A percentile compares a stretch with the other conserved stretches of the same genome.
Evolutionary conservation across 257 asterid species (phyloP).

Genomic region (Mentha longifolia): DNA sequence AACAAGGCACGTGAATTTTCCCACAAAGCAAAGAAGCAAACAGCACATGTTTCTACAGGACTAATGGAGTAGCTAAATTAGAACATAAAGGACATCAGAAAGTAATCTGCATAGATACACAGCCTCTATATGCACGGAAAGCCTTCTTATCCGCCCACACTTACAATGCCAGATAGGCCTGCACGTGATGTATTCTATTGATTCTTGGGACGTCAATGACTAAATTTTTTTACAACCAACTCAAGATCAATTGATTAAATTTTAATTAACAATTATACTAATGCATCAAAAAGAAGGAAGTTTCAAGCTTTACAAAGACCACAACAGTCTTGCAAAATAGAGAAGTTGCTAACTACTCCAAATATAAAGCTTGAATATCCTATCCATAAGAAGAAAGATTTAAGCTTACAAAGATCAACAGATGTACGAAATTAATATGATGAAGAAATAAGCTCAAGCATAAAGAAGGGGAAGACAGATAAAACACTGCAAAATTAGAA

Average conservation of each 20-base stretch:
- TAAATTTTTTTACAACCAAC: background rate
- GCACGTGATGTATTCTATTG: conserved; percentile 5
- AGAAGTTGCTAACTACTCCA: background rate
- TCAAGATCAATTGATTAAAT: background rate
- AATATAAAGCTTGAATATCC: background rate
- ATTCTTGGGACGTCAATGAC: background rate
- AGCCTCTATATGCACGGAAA: too few species aligned
- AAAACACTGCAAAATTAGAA: conserved; percentile 18
- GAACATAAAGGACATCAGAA: background rate
- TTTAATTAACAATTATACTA: background rate
- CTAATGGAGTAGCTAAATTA: background rate
- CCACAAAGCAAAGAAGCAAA: background rate
- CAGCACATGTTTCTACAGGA: background rate
- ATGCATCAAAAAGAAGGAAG: background rate
- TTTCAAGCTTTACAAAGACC: background rate
- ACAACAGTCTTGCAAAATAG: background rate
- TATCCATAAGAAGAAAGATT: conserved; percentile 11
- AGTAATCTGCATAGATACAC: background rate
- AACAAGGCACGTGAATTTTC: background rate
- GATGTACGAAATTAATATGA: background rate
- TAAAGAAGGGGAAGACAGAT: conserved; percentile 13
- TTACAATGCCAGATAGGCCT: background rate
- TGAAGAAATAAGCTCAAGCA: conserved; percentile 13
- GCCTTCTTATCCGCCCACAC: background rate
- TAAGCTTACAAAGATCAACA: background rate